These are phyloP conservation scores for Boletus reticuloceps DNA, from an alignment of 768 basidiomycete genomes.

Conservation along the genomic window DNA sequence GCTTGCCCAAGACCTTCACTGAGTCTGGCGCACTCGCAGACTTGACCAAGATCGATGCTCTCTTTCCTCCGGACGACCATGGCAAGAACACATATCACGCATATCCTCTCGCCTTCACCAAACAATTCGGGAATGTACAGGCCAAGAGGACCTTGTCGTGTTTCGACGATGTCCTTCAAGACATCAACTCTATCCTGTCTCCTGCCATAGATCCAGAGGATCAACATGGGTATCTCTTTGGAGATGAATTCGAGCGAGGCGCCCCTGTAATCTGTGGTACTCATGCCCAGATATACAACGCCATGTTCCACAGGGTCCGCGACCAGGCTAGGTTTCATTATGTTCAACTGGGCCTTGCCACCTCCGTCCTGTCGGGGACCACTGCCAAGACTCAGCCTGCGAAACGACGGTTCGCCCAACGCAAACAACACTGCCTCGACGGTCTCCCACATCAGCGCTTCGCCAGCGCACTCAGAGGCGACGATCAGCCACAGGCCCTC, in stretches of 20 bases:
- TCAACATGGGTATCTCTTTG: background rate
- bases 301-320: background rate
- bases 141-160: background rate
- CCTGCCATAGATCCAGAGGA: no score
- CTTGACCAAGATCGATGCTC: background rate
- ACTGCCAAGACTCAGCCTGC: background rate
- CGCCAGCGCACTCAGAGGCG: background rate
- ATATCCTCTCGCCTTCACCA: constrained; percentile 5
- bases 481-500: background rate
- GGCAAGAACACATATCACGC: background rate
- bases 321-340: background rate
- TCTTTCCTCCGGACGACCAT: background rate
- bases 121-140: background rate
- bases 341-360: background rate
- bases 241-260: background rate
- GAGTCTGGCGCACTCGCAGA: background rate
- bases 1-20: background rate
- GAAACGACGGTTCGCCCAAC: background rate
- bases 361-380: background rate
- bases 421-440: background rate
- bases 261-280: background rate
- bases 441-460: background rate
- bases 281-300: background rate
- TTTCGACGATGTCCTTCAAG: background rate
- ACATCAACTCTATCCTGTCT: background rate